Percentiles rank a stretch among this genome's conserved stretches.
Conservation (phyloP, 768 basidiomycete genomes). For the Lentinula lateritia region DNA sequence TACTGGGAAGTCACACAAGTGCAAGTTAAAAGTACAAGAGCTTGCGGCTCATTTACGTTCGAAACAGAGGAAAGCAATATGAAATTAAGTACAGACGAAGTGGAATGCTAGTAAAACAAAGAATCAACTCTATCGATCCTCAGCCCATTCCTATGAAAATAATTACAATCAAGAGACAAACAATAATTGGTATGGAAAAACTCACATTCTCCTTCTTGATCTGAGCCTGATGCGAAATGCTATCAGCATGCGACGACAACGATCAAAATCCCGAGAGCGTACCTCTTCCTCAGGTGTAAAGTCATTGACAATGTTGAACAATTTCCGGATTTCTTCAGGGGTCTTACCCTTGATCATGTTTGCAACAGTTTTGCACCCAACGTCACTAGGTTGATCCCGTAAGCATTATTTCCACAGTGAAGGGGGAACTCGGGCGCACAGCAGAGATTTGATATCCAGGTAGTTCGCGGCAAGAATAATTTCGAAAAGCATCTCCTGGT, state of each 20-base stretch:
- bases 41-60: not conserved
- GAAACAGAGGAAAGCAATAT: not conserved
- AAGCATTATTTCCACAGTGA: not conserved
- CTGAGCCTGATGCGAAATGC: constrained; percentile 57
- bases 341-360: constrained; percentile 99
- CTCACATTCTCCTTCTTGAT: constrained; percentile 99
- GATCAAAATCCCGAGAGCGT: constrained; percentile 9
- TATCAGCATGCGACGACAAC: constrained; percentile 10
- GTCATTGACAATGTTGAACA: constrained; percentile 97
- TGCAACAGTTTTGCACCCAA: constrained; percentile 97
- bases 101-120: not conserved
- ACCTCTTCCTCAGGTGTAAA: constrained; percentile 99
- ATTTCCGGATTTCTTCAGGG: constrained; percentile 96
- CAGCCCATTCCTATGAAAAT: constrained; percentile 76
- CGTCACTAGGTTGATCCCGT: constrained; percentile 54
- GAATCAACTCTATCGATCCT: constrained; percentile 58
- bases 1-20: too few species aligned
- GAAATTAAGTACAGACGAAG: not conserved
- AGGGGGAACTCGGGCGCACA: constrained; percentile 50
- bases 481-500: constrained; percentile 99
- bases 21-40: too few species aligned
- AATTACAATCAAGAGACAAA: constrained; percentile 13
- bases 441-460: constrained; percentile 96
- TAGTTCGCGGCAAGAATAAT: constrained; percentile 99
- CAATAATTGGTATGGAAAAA: constrained; percentile 11